These are phyloP conservation scores for Thalassiosira livingstoniorum DNA, from an alignment of 352 stramenopile genomes.

Conservation along the genomic window DNA sequence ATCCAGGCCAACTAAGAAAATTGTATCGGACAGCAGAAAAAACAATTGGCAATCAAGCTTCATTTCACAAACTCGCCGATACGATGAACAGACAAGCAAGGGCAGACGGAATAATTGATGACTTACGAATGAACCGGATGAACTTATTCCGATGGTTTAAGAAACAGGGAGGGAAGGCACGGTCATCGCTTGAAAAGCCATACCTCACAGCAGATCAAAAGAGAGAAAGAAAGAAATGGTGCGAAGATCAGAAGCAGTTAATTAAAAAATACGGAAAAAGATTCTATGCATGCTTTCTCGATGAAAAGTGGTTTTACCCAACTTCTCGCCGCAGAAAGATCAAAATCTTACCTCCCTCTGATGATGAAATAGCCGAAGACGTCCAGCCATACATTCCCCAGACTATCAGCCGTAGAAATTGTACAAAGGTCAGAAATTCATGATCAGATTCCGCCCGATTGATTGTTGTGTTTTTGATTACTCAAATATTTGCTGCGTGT, in stretches of 20 bases:
- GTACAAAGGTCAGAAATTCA: constrained; percentile 6
- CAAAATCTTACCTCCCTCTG: too few relatives aligned
- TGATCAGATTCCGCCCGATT: background rate
- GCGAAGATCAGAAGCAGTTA: background rate
- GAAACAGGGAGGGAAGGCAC: background rate
- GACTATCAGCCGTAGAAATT: constrained; percentile 10
- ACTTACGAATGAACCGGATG: background rate
- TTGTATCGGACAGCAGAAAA: constrained; percentile 10
- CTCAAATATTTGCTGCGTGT: background rate
- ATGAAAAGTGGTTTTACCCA: constrained; percentile 48
- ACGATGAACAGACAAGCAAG: constrained; percentile 1
- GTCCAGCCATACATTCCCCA: background rate
- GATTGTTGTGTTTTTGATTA: background rate
- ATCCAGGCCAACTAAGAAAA: background rate
- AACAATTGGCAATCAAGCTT: constrained; percentile 20
- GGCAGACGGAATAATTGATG: background rate
- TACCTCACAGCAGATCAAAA: constrained; percentile 19
- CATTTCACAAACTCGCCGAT: constrained; percentile 10
- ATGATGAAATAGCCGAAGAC: too few relatives aligned
- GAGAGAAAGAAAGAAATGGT: constrained; percentile 7
- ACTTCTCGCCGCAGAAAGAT: background rate
- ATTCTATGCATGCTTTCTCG: constrained; percentile 25
- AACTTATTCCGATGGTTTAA: constrained; percentile 13
- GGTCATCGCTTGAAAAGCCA: constrained; percentile 11
- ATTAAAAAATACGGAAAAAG: background rate